Base-by-base conservation (phyloP, 1,284 basidiomycete species). In the Leccinum subspadiceum region DNA sequence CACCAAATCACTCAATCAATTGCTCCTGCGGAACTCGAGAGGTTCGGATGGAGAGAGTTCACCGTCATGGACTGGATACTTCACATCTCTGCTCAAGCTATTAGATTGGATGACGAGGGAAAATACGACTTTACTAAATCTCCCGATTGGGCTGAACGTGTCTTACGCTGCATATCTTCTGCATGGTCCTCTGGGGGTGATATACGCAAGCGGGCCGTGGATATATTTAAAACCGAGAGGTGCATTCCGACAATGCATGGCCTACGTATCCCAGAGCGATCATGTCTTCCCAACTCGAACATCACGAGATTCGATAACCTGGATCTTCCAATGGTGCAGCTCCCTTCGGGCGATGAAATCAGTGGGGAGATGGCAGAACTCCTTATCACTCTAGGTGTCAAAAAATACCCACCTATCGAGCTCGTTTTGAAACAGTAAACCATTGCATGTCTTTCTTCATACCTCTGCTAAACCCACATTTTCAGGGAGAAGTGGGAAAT, bases 231-330 rank as follows among this genome's bases (percentile, higher is more conserved):
- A 56, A 75, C 79, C 0, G 80, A 87, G 53, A 63, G 84, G 0
- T 94, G 93, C 68, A 84, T 99, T 13, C 94, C 94, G 0, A 95
- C 93, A 0, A 85, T 86, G 1, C 73, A 76, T 5, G 93, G 93
- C 5, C 83, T 95, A 79, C 86, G 84, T 69, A 68, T 71, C 56
- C 92, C 95, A 0, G 74, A 76, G 3, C 85, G 94, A 60, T 81
- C 93, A 3, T 98, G 97, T 76, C 94, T 97, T 72, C 78, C 89
- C 22, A 20, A 12, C 17, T 20, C 10, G 41, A 20, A 44, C 41
- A 20, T n/a, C 41, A 44, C 26, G 26, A 12, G 0, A 65, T 93
- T 90, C 20, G 85, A 92, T 65, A 79, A 33, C 2, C 53, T 17
- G 4, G 49, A 53, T 53, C 77, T 96, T 6, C 87, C 93, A 2